phyloP scores from a whole-genome alignment of 208 protist genomes.

The Crithidia fasciculata region DNA sequence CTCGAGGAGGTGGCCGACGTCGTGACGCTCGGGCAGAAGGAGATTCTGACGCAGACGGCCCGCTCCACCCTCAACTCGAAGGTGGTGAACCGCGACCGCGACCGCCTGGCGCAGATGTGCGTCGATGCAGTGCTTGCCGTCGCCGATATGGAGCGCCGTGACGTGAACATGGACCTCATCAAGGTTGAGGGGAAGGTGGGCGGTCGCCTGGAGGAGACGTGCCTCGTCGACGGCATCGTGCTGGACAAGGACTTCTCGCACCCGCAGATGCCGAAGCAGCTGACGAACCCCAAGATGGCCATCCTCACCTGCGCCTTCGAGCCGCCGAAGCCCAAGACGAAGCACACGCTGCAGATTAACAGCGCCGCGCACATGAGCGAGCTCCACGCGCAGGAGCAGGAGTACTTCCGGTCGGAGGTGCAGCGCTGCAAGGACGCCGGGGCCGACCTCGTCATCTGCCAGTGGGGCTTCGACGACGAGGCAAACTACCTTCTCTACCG shows the following conservation, averaged over 20 bases:
- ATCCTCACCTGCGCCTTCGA: conserved; percentile 99
- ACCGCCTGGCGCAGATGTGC: conserved; percentile 98
- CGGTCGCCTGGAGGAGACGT: conserved; percentile 98
- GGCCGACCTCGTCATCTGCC: conserved; percentile 99
- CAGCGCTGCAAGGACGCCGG: conserved; percentile 96
- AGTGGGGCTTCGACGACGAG: conserved; percentile 99
- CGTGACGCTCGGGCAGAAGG: conserved; percentile 68
- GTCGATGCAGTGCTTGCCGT: conserved; percentile 99
- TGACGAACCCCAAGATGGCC: conserved; percentile 99
- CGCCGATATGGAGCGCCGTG: conserved; percentile 98
- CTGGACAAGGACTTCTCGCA: conserved; percentile 99
- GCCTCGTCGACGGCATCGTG: conserved; percentile 98
- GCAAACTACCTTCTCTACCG: conserved; percentile 99
- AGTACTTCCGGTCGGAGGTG: conserved; percentile 97
- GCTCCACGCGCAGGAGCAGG: conserved; percentile 97
- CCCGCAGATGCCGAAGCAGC: conserved; percentile 95
- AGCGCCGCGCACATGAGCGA: conserved; percentile 95
- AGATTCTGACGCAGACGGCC: conserved; percentile 96
- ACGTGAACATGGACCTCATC: conserved; percentile 99
- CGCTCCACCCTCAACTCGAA: conserved; percentile 99
- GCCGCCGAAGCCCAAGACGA: conserved; percentile 99
- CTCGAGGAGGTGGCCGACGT: conserved; percentile 93
- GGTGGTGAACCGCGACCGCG: conserved; percentile 97
- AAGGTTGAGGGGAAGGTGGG: conserved; percentile 99
- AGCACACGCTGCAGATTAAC: conserved; percentile 98